phyloP scores from a whole-genome alignment of 2,329 filamentous ascomycete genomes.

The Dactylellina parvicollis region DNA sequence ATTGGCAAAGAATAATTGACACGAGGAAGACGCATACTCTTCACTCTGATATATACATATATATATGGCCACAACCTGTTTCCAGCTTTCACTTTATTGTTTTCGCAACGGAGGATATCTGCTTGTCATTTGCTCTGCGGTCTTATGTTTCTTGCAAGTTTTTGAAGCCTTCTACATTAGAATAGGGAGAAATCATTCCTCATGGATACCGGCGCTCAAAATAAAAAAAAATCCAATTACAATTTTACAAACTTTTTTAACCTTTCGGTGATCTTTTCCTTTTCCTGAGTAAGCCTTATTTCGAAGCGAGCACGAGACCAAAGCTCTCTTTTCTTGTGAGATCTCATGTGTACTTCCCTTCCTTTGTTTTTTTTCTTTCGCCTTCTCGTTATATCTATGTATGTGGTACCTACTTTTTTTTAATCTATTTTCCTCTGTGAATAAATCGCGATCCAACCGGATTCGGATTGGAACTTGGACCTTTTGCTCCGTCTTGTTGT shows the following conservation, averaged over 20 bases:
- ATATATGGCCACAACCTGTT: not conserved
- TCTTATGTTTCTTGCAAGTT: constrained; percentile 4
- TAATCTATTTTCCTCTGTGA: not conserved
- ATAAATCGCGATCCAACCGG: not conserved
- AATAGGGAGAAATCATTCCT: constrained; percentile 49
- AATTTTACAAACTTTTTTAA: not conserved
- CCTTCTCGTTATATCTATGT: not conserved
- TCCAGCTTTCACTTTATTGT: constrained; percentile 7
- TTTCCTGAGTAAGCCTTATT: not conserved
- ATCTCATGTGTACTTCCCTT: not conserved
- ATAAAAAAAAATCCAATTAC: constrained; percentile 22
- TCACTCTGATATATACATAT: constrained; percentile 33
- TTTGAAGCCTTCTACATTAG: constrained; percentile 24
- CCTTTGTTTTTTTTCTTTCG: not conserved
- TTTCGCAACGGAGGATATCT: constrained; percentile 39
- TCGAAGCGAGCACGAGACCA: not conserved
- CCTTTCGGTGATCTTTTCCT: not conserved
- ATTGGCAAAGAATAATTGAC: constrained; percentile 41
- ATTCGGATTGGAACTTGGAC: not conserved
- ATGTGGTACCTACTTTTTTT: not conserved
- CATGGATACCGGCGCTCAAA: constrained; percentile 52
- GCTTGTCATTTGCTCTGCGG: constrained; percentile 1
- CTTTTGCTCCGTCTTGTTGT: not conserved
- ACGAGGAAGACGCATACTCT: constrained; percentile 4
- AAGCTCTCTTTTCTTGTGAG: not conserved